Evolutionary conservation across 2,329 filamentous ascomycete genomes (phyloP).

Genomic region (Neocatenulostroma microsporum): DNA sequence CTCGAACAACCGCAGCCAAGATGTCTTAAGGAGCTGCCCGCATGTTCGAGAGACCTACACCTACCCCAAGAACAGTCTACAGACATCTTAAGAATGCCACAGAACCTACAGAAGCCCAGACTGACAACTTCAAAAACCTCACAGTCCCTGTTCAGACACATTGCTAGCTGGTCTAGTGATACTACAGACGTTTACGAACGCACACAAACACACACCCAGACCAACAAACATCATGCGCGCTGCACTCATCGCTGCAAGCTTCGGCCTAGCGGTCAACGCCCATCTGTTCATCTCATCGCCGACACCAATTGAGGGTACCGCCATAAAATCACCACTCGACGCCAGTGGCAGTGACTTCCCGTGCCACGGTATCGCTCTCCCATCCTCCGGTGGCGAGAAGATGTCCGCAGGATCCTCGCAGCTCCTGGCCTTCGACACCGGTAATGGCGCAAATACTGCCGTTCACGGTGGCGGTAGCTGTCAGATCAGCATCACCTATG

Average conservation of each 20-base stretch:
- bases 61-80: background rate
- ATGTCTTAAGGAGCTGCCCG: no score
- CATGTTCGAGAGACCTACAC: no score
- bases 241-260: constrained; percentile 43
- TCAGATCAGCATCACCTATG: constrained; percentile 79
- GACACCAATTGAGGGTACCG: constrained; percentile 48
- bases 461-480: constrained; percentile 89
- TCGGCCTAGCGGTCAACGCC: constrained; percentile 55
- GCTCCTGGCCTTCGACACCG: constrained; percentile 51
- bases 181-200: constrained; percentile 2
- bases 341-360: constrained; percentile 63
- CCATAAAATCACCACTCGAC: constrained; percentile 56
- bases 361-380: constrained; percentile 59
- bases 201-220: background rate
- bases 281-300: constrained; percentile 72
- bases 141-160: background rate
- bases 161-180: constrained; percentile 4
- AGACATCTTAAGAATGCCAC: no score
- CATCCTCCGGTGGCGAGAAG: constrained; percentile 40
- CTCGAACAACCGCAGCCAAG: no score
- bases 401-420: constrained; percentile 59
- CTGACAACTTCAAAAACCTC: background rate
- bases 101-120: no score
- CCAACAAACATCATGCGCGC: constrained; percentile 37
- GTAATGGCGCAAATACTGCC: constrained; percentile 52